Conservation (phyloP, 2,329 filamentous ascomycete genomes). For the Botrytis porri region DNA sequence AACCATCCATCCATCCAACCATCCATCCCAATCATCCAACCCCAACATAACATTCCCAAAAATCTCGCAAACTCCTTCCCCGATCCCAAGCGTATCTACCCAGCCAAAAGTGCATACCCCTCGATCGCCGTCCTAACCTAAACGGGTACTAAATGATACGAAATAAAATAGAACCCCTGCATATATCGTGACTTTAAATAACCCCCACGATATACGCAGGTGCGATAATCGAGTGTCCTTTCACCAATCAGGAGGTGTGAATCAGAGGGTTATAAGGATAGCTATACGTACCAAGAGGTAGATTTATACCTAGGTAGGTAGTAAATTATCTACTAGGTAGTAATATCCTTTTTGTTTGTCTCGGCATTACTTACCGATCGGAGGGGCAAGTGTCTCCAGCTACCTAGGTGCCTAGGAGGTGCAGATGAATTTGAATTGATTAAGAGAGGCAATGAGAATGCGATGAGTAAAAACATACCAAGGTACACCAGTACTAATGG, state of each 20-base stretch:
- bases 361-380: background rate
- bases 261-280: too few species aligned
- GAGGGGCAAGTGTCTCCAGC: background rate
- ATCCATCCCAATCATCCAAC: background rate
- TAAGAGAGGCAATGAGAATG: background rate
- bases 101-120: background rate
- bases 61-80: slow-evolving; percentile 13
- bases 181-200: background rate
- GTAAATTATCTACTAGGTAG: too few species aligned
- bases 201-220: background rate
- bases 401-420: background rate
- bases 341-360: background rate
- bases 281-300: too few species aligned
- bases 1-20: background rate
- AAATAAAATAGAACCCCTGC: background rate
- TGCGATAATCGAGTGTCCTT: background rate
- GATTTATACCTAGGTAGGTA: too few species aligned
- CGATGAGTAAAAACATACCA: background rate
- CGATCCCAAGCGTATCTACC: slow-evolving; percentile 6
- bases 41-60: background rate
- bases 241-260: background rate
- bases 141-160: background rate
- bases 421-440: background rate
- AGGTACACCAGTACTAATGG: too few species aligned
- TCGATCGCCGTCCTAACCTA: background rate